Evolutionary conservation across 2,329 filamentous ascomycete genomes (phyloP).

Genomic region (Mycocentrospora acerina): DNA sequence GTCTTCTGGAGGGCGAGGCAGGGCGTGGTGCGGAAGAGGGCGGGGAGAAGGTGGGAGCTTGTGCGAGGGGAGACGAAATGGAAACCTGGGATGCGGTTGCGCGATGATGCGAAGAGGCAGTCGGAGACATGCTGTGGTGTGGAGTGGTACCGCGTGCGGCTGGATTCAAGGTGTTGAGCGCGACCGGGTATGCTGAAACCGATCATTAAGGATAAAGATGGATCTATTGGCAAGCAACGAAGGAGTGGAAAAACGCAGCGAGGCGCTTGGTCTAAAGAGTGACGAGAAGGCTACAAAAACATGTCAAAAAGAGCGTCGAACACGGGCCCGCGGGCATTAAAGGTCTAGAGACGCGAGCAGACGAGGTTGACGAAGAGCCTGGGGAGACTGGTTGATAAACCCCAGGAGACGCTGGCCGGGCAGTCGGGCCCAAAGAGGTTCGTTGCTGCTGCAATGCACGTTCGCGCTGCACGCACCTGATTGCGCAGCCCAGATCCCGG

Average conservation of each 20-base stretch:
- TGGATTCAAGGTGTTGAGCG: constrained; percentile 22
- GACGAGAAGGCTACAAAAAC: constrained; percentile 38
- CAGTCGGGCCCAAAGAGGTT: constrained; percentile 26
- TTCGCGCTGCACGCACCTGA: constrained; percentile 36
- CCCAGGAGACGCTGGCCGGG: constrained; percentile 19
- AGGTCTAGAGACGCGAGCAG: constrained; percentile 29
- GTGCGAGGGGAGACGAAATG: constrained; percentile 26
- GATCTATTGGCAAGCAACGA: constrained; percentile 17
- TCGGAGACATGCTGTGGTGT: constrained; percentile 35
- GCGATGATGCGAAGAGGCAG: constrained; percentile 22
- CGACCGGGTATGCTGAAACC: constrained; percentile 24
- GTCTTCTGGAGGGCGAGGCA: constrained; percentile 35
- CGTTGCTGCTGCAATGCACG: constrained; percentile 37
- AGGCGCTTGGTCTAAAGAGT: constrained; percentile 34
- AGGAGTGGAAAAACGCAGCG: constrained; percentile 23
- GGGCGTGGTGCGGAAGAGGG: constrained; percentile 28
- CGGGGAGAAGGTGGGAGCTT: constrained; percentile 34
- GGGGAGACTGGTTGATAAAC: constrained; percentile 32
- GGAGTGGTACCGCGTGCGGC: constrained; percentile 20
- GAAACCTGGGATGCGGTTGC: constrained; percentile 27
- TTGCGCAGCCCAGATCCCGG: constrained; percentile 23
- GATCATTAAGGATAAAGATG: constrained; percentile 34
- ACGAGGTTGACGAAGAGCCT: constrained; percentile 28
- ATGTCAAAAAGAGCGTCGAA: constrained; percentile 40
- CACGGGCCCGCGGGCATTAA: constrained; percentile 39